phyloP scores from a whole-genome alignment of 495 filamentous ascomycete genomes.

The Penicillium nucicola region DNA sequence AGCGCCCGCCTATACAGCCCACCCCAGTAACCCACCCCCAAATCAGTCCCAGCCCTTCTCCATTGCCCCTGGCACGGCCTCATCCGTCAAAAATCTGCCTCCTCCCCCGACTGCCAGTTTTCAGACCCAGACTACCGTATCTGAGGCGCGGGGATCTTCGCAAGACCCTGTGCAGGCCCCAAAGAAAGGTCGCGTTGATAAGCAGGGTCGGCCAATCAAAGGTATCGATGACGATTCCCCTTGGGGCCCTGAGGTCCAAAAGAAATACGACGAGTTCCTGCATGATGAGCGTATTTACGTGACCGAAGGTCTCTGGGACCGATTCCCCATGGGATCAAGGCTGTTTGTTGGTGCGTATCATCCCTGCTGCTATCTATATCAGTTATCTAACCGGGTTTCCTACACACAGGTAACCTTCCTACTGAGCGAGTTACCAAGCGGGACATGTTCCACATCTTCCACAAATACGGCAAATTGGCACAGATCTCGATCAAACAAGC shows the following conservation, averaged over 20 bases:
- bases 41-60: conserved; percentile 38
- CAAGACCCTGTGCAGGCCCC: conserved; percentile 25
- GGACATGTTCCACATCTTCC: conserved; percentile 88
- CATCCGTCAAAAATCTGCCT: conserved; percentile 53
- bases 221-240: conserved; percentile 46
- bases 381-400: conserved; percentile 5
- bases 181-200: conserved; percentile 33
- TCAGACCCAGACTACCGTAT: conserved; percentile 33
- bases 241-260: conserved; percentile 62
- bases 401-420: conserved; percentile 75
- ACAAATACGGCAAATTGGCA: conserved; percentile 79
- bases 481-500: conserved; percentile 97
- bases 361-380: not conserved
- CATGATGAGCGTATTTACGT: conserved; percentile 76
- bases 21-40: conserved; percentile 41
- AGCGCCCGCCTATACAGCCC: conserved; percentile 31
- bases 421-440: conserved; percentile 91
- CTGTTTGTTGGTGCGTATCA: conserved; percentile 81
- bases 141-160: conserved; percentile 32
- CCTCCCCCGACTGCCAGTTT: conserved; percentile 59
- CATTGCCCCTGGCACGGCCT: conserved; percentile 46
- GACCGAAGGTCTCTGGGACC: conserved; percentile 88
- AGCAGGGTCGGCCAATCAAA: conserved; percentile 23
- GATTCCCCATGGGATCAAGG: conserved; percentile 80
- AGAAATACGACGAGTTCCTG: conserved; percentile 79